Percentiles rank a stretch among this genome's conserved stretches.
Evolutionary conservation across 1,284 basidiomycete genomes (phyloP).

Genomic region (Cutaneotrichosporon sp.): DNA sequence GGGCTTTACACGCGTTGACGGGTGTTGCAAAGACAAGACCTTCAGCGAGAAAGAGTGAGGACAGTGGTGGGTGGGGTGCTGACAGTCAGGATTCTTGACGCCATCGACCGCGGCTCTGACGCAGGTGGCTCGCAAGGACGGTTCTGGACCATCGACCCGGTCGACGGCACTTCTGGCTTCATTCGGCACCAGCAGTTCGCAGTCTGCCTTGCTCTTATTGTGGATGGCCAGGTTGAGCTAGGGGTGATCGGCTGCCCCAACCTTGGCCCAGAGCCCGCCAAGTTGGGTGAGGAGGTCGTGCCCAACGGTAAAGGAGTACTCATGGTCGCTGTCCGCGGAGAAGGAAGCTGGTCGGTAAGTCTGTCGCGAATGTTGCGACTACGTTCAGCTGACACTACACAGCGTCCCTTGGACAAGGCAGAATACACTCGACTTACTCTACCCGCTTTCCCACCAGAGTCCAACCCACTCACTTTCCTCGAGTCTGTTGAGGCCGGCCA

Average conservation of each 20-base stretch:
- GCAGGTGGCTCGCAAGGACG: constrained; percentile 66
- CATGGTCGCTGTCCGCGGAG: constrained; percentile 75
- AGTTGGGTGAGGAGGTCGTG: constrained; percentile 54
- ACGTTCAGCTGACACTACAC: constrained; percentile 7
- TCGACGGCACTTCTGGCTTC: constrained; percentile 58
- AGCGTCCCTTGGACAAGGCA: constrained; percentile 30
- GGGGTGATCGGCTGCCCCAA: constrained; percentile 97
- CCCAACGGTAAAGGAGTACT: constrained; percentile 62
- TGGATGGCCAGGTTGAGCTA: constrained; percentile 75
- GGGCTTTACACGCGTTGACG: constrained; percentile 53
- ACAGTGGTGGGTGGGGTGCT: constrained; percentile 17
- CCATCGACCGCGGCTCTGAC: constrained; percentile 80
- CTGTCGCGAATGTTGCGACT: constrained; percentile 28
- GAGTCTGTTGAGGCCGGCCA: constrained; percentile 93
- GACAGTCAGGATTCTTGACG: constrained; percentile 62
- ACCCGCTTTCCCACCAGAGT: constrained; percentile 33
- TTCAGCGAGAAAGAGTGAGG: constrained; percentile 51
- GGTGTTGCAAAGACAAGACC: constrained; percentile 36
- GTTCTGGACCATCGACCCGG: constrained; percentile 50
- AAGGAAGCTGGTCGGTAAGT: constrained; percentile 62
- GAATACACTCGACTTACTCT: constrained; percentile 36
- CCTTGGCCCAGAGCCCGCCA: constrained; percentile 60
- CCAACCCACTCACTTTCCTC: constrained; percentile 57
- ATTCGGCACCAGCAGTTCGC: constrained; percentile 95
- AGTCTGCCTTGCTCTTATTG: constrained; percentile 86